Evolutionary conservation across 495 filamentous ascomycete species (phyloP).

Genomic region (Penicillium chermesinum): DNA sequence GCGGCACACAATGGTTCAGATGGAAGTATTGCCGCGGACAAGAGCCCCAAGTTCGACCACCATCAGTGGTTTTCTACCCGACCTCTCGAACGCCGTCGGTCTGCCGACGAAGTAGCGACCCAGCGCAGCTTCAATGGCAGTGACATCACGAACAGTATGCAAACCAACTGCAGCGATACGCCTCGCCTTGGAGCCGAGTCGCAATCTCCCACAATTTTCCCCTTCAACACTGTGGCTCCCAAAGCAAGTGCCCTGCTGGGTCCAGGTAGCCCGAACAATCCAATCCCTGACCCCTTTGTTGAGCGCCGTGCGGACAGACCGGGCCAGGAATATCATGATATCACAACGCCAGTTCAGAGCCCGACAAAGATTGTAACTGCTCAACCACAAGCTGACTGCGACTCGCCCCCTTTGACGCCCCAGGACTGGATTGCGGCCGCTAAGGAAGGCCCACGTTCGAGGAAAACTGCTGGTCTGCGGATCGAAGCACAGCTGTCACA

Average conservation of each 20-base stretch:
- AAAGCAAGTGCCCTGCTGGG: constrained; percentile 23
- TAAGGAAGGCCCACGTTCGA: constrained; percentile 20
- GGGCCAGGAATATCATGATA: constrained; percentile 14
- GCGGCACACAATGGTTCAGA: constrained; percentile 31
- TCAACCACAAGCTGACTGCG: background rate
- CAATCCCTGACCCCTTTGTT: constrained; percentile 17
- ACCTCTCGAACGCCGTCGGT: constrained; percentile 30
- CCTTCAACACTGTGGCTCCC: constrained; percentile 28
- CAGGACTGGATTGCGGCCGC: constrained; percentile 45
- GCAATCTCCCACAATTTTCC: constrained; percentile 29
- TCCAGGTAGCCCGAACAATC: constrained; percentile 23
- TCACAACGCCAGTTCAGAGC: constrained; percentile 19
- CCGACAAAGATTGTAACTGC: constrained; percentile 14
- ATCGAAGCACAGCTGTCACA: constrained; percentile 9
- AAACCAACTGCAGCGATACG: constrained; percentile 30
- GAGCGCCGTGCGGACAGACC: constrained; percentile 21
- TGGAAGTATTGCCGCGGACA: constrained; percentile 28
- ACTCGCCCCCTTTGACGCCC: constrained; percentile 32
- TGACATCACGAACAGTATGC: constrained; percentile 24
- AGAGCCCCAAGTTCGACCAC: constrained; percentile 15
- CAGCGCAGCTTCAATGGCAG: constrained; percentile 28
- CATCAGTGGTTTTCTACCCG: constrained; percentile 14
- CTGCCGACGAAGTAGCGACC: constrained; percentile 30
- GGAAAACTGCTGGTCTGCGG: constrained; percentile 4
- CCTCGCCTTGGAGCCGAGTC: constrained; percentile 22